Conservation (phyloP, 768 basidiomycete genomes). For the Tulasnella sp. region DNA sequence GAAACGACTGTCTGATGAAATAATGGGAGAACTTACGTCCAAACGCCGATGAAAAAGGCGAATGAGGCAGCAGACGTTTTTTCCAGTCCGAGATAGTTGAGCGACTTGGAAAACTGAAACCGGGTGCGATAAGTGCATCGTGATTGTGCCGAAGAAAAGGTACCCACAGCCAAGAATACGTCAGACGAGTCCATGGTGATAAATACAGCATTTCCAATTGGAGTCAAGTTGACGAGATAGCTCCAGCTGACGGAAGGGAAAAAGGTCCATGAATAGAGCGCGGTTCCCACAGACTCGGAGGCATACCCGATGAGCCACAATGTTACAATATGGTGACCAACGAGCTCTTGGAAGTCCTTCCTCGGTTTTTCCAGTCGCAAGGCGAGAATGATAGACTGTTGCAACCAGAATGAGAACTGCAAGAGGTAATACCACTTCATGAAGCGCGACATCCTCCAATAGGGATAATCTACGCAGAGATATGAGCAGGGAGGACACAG, state of each 20-base stretch:
- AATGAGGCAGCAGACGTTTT: background rate
- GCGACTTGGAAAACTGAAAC: background rate
- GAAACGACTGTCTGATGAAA: too few species aligned
- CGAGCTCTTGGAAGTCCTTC: slow-evolving; percentile 77
- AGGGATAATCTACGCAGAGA: slow-evolving; percentile 55
- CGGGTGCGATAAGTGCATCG: too few species aligned
- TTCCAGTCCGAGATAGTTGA: background rate
- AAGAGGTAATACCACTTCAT: slow-evolving; percentile 90
- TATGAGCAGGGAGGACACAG: background rate
- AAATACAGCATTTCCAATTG: slow-evolving; percentile 83
- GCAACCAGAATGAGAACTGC: slow-evolving; percentile 88
- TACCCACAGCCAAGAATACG: slow-evolving; percentile 32
- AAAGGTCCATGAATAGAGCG: background rate
- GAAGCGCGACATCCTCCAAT: slow-evolving; percentile 73
- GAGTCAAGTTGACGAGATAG: slow-evolving; percentile 64
- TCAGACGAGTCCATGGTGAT: slow-evolving; percentile 72
- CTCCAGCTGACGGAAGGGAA: slow-evolving; percentile 62
- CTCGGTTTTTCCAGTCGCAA: slow-evolving; percentile 87
- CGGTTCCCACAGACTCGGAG: background rate
- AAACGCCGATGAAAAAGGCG: background rate
- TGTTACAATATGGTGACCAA: slow-evolving; percentile 85
- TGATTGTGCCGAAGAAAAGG: too few species aligned
- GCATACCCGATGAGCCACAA: slow-evolving; percentile 83
- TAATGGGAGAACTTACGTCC: too few species aligned
- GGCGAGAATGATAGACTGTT: slow-evolving; percentile 77